Evolutionary conservation across 2,329 filamentous ascomycete genomes (phyloP).

Genomic region (Fragosphaeria purpurea): DNA sequence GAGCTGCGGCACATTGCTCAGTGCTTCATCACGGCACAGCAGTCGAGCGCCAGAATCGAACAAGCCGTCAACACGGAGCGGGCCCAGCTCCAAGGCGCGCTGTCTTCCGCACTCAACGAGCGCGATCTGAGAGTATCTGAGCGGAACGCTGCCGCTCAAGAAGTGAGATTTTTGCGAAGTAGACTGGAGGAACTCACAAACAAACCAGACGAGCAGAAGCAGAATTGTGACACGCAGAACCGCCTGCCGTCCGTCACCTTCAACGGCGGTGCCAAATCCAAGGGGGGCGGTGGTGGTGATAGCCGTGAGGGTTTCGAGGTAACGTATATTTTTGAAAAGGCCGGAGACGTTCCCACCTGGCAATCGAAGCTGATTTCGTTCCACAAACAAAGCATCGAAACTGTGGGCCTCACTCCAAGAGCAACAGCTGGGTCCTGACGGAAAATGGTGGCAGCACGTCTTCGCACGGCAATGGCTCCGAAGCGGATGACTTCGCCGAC

Average conservation of each 20-base stretch:
- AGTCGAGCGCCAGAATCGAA: slow-evolving; percentile 10
- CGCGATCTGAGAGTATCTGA: slow-evolving; percentile 5
- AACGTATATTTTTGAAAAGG: no score
- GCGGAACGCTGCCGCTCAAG: slow-evolving; percentile 4
- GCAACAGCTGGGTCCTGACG: not conserved
- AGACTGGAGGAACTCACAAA: slow-evolving; percentile 1
- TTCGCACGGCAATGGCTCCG: not conserved
- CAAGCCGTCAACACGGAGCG: slow-evolving; percentile 9
- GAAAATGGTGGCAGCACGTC: not conserved
- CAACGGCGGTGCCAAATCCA: no score
- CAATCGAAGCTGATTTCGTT: no score
- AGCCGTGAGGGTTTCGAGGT: no score
- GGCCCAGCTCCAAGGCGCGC: slow-evolving; percentile 7
- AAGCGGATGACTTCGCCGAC: not conserved
- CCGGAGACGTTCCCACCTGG: no score
- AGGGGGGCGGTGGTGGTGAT: no score
- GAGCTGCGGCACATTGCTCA: slow-evolving; percentile 12
- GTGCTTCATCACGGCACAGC: slow-evolving; percentile 13
- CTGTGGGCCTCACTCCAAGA: not conserved
- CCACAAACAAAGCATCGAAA: not conserved
- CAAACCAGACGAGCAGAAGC: not conserved
- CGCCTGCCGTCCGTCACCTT: no score
- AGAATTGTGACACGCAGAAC: not conserved
- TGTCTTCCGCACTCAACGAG: slow-evolving; percentile 10
- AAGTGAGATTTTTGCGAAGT: slow-evolving; percentile 8